These are phyloP conservation scores for Zangia roseola DNA, from an alignment of 768 basidiomycete genomes.

Conservation along the genomic window DNA sequence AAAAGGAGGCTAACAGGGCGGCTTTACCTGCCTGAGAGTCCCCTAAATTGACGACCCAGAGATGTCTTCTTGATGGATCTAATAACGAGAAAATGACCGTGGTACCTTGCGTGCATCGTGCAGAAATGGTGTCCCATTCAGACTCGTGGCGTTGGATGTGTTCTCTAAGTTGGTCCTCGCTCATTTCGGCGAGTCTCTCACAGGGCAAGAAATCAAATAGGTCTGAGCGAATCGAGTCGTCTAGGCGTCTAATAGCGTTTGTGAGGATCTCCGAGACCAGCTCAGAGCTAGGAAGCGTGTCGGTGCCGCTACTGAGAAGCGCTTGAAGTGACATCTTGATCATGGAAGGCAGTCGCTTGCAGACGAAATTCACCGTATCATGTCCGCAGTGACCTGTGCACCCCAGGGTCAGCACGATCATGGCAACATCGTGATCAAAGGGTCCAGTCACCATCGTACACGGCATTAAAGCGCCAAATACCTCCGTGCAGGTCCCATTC, in stretches of 20 bases:
- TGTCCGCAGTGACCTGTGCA: conserved; percentile 47
- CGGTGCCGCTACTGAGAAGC: conserved; percentile 27
- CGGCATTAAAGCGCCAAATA: conserved; percentile 43
- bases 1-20: conserved; percentile 2
- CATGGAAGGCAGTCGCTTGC: conserved; percentile 39
- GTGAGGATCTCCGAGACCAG: conserved; percentile 40
- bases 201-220: conserved; percentile 45
- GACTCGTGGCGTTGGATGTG: conserved; percentile 37
- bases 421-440: conserved; percentile 13
- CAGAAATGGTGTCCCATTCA: conserved; percentile 36
- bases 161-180: conserved; percentile 39
- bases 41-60: conserved; percentile 36
- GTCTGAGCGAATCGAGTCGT: conserved; percentile 42
- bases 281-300: conserved; percentile 25
- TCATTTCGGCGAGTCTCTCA: conserved; percentile 35
- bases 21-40: conserved; percentile 35
- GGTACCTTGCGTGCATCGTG: conserved; percentile 33
- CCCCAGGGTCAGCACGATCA: conserved; percentile 19
- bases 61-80: conserved; percentile 26
- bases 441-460: conserved; percentile 41
- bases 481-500: conserved; percentile 41
- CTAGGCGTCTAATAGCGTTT: conserved; percentile 39
- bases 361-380: conserved; percentile 46
- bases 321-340: conserved; percentile 39
- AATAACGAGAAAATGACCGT: conserved; percentile 33